Conservation (phyloP, 805 yeast species). For the Wickerhamiella azyma region DNA sequence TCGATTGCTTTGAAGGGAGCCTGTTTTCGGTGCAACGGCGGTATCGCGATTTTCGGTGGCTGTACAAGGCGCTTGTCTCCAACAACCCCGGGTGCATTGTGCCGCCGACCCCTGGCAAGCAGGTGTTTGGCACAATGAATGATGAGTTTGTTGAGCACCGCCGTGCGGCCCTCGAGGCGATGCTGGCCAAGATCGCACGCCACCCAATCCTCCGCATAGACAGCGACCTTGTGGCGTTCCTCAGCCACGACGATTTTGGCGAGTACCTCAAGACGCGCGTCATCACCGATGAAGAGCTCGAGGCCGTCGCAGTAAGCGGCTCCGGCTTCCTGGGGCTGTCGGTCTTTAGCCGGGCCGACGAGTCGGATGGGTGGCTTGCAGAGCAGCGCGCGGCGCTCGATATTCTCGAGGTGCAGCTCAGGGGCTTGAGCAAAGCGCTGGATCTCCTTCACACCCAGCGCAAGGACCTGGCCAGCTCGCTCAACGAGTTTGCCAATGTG, state of each 20-base stretch:
- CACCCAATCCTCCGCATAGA: conserved; percentile 50
- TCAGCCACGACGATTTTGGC: conserved; percentile 58
- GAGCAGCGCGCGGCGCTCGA: conserved; percentile 59
- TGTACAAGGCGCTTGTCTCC: conserved; percentile 72
- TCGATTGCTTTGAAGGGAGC: conserved; percentile 25
- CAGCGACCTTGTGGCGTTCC: conserved; percentile 61
- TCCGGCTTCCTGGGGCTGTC: conserved; percentile 51
- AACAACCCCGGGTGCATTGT: conserved; percentile 82
- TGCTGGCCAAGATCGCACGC: conserved; percentile 60
- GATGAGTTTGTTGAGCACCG: conserved; percentile 81
- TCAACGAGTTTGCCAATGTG: conserved; percentile 50
- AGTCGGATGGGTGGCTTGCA: conserved; percentile 65
- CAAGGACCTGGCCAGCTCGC: conserved; percentile 51
- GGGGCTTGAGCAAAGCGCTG: conserved; percentile 51
- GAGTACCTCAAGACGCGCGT: conserved; percentile 43
- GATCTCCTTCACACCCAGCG: conserved; percentile 66
- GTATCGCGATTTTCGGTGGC: conserved; percentile 87
- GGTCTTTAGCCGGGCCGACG: conserved; percentile 56
- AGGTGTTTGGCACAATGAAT: conserved; percentile 81
- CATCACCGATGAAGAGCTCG: conserved; percentile 38
- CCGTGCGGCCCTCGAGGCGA: conserved; percentile 68
- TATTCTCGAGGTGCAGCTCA: conserved; percentile 57
- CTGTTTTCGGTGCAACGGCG: conserved; percentile 61
- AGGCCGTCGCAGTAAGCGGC: conserved; percentile 23
- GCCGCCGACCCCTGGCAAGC: conserved; percentile 95